Conservation (phyloP, 2,329 filamentous ascomycete genomes). For the Graphilbum ipis-grandicollis region DNA sequence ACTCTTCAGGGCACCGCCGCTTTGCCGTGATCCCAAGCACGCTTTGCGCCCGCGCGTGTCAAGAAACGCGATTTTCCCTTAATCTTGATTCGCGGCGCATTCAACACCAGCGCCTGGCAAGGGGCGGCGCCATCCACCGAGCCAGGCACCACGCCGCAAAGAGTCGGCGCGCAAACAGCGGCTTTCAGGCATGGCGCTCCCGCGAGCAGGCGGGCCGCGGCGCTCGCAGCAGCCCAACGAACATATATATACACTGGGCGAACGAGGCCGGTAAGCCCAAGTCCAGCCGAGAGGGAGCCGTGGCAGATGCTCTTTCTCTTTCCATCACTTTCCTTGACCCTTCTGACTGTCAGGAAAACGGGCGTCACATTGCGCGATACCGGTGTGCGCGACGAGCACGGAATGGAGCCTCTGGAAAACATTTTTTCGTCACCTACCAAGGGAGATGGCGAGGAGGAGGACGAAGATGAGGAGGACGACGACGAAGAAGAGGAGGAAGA, state of each 20-base stretch:
- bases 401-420: conserved; percentile 72
- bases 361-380: conserved; percentile 65
- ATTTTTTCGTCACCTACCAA: conserved; percentile 80
- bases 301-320: no score
- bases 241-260: conserved; percentile 30
- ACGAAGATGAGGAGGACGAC: conserved; percentile 14
- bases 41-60: no score
- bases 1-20: no score
- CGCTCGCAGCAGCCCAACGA: conserved; percentile 22
- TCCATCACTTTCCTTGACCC: no score
- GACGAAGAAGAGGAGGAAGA: conserved; percentile 13
- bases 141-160: no score
- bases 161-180: no score
- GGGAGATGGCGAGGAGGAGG: conserved; percentile 15
- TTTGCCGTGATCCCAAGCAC: no score
- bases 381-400: conserved; percentile 74
- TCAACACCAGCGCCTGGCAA: no score
- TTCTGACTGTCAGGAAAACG: conserved; percentile 50
- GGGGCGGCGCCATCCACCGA: no score
- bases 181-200: conserved; percentile 26
- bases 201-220: conserved; percentile 18
- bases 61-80: no score
- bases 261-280: conserved; percentile 27
- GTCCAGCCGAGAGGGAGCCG: no score
- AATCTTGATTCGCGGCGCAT: no score